Evolutionary conservation across 2,329 filamentous ascomycete genomes (phyloP), one percentile per base, ranked within the genome.

Genomic region (Colletotrichum lupini): DNA sequence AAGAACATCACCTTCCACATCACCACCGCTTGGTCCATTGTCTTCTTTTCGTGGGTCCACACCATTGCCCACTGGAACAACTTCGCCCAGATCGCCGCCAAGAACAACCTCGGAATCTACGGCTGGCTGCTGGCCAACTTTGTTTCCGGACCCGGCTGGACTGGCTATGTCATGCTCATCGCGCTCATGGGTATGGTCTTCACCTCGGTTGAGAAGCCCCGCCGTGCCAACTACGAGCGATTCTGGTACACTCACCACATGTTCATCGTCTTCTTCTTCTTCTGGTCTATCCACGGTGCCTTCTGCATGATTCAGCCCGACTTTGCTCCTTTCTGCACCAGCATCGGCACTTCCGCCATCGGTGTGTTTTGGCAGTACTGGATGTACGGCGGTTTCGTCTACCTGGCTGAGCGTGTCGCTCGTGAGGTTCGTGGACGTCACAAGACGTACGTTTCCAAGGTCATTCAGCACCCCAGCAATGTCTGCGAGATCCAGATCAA

Each of bases 231-330:
- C 85, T 96, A 94, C 81, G 94, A 96, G 82, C 92, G 94, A 30
- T 97, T 97, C 87, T 97, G 94, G 94, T 95, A 95, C 82, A 94
- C 93, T 1, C 94, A 97, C 83, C 94, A 97, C 85, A 89, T 97
- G 81, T 97, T 97, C 81, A 90, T 96, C 82, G 80, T 96, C 76
- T 97, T 97, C 88, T 97, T 97, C 86, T 87, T 96, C 77, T 95
- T 97, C 87, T 97, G 94, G 94, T 92, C 94, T n/a, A 89, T 96
- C 78, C 94, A 97, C 83, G 94, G 94, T 72, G 93, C 93, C 30
- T 97, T 95, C 85, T 96, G 94, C 83, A 96, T 97, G 94, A 96
- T 96, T 79, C 94, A 94, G 82, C 92, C 94, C 65, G 94, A 97
- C 80, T 90, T 93, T 75, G 92, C 92, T 6, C 94, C 94, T 1